These are phyloP conservation scores for Rhizopogon vinicolor DNA, from an alignment of 768 basidiomycete species.

Conservation along the genomic window DNA sequence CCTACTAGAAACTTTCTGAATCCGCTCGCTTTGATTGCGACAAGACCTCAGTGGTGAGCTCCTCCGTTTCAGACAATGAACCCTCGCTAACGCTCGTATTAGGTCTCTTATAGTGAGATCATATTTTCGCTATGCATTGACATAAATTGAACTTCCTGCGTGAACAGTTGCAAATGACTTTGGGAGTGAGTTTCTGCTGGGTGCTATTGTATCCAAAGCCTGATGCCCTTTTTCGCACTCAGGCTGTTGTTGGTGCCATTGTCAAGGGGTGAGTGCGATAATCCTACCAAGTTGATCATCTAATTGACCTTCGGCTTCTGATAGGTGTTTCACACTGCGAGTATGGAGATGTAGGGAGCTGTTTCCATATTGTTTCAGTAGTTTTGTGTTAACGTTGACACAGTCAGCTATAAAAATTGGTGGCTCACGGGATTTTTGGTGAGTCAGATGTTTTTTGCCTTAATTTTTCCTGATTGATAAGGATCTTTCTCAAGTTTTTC, in stretches of 20 bases:
- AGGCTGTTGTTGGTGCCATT: constrained; percentile 52
- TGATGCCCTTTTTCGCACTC: neutral
- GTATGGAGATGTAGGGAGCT: constrained; percentile 54
- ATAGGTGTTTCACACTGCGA: constrained; percentile 52
- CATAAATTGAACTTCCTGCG: neutral
- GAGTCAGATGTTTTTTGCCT: constrained; percentile 10
- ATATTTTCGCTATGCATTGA: constrained; percentile 4
- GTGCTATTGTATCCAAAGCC: neutral
- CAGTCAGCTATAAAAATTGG: constrained; percentile 54
- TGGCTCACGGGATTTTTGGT: constrained; percentile 43
- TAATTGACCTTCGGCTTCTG: neutral
- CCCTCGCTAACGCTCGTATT: constrained; percentile 19
- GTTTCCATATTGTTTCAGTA: neutral
- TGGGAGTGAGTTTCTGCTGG: constrained; percentile 25
- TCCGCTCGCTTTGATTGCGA: constrained; percentile 28
- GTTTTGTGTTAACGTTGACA: neutral
- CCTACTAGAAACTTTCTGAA: constrained; percentile 36
- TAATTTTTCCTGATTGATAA: neutral
- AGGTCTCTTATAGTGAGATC: constrained; percentile 48
- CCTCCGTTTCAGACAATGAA: neutral
- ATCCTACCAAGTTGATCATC: neutral
- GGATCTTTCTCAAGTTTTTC: constrained; percentile 30
- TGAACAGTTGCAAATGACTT: constrained; percentile 38
- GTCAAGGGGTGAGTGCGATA: constrained; percentile 46
- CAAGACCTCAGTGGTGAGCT: constrained; percentile 43